These are phyloP conservation scores for Priceomyces medius DNA, from an alignment of 805 yeast species.

Conservation along the genomic window DNA sequence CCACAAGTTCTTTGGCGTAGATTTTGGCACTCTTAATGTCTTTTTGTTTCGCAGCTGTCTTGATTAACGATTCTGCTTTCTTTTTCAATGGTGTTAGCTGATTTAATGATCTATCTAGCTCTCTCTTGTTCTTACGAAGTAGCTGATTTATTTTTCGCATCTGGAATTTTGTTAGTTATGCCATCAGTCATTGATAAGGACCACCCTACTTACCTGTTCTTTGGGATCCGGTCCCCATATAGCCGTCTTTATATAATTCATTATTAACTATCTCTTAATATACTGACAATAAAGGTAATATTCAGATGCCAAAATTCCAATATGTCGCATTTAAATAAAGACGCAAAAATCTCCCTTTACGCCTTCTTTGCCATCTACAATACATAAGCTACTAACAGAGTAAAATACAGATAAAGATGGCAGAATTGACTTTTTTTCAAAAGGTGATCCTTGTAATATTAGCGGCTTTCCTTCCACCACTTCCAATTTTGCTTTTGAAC, in stretches of 20 bases:
- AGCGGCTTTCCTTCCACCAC: conserved; percentile 38
- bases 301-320: background rate
- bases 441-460: conserved; percentile 27
- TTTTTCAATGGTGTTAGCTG: conserved; percentile 58
- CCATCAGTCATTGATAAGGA: too few species aligned
- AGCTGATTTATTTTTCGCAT: conserved; percentile 75
- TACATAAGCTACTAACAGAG: too few species aligned
- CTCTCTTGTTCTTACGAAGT: conserved; percentile 81
- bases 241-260: conserved; percentile 84
- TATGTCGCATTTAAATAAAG: background rate
- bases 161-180: conserved; percentile 18
- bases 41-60: conserved; percentile 69
- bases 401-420: conserved; percentile 4
- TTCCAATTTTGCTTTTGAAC: conserved; percentile 32
- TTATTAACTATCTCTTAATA: conserved; percentile 21
- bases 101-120: conserved; percentile 73
- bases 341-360: background rate
- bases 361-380: background rate
- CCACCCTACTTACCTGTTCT: conserved; percentile 67
- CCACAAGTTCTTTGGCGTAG: conserved; percentile 79
- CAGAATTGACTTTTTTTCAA: conserved; percentile 13
- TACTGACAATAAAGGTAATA: background rate
- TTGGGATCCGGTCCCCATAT: conserved; percentile 97
- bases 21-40: conserved; percentile 73
- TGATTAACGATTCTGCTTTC: conserved; percentile 77